phyloP scores from a whole-genome alignment of 768 basidiomycete species.

The Macrocybe gigantea region DNA sequence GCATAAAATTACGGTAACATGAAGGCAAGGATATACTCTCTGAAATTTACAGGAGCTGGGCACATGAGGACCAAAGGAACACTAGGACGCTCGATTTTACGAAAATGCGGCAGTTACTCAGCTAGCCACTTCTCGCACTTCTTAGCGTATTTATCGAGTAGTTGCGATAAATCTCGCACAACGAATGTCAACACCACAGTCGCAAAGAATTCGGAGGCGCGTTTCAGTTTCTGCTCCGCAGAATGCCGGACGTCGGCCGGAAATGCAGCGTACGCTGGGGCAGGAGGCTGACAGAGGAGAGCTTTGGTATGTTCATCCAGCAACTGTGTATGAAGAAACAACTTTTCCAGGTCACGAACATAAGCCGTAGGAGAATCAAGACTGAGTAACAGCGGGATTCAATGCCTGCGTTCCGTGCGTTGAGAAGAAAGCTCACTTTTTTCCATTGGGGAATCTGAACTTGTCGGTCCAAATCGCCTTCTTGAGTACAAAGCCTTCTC shows the following conservation, averaged over 20 bases:
- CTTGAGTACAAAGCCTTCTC: slow-evolving; percentile 81
- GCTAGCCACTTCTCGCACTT: slow-evolving; percentile 91
- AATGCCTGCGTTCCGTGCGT: slow-evolving; percentile 1
- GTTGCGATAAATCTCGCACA: slow-evolving; percentile 76
- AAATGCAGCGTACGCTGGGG: slow-evolving; percentile 70
- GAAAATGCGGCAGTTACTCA: slow-evolving; percentile 41
- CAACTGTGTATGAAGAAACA: slow-evolving; percentile 73
- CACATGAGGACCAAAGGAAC: slow-evolving; percentile 5
- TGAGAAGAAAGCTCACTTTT: slow-evolving; percentile 54
- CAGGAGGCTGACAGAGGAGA: slow-evolving; percentile 53
- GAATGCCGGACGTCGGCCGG: slow-evolving; percentile 55
- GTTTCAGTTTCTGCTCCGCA: slow-evolving; percentile 71
- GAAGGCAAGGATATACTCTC: slow-evolving; percentile 9
- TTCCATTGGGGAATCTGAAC: slow-evolving; percentile 76
- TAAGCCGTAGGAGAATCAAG: slow-evolving; percentile 86
- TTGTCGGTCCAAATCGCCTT: slow-evolving; percentile 78
- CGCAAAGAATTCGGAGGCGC: slow-evolving; percentile 88
- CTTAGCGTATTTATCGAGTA: slow-evolving; percentile 91
- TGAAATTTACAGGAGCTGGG: slow-evolving; percentile 4
- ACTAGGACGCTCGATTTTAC: slow-evolving; percentile 1
- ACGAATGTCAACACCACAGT: slow-evolving; percentile 87
- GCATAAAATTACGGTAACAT: slow-evolving; percentile 5
- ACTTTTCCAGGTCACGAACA: slow-evolving; percentile 65
- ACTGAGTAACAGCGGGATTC: slow-evolving; percentile 32
- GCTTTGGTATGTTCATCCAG: slow-evolving; percentile 85